Evolutionary conservation across 306 rosid species (phyloP), one percentile per base, ranked within the genome.

Genomic region (Medicago arabica): DNA sequence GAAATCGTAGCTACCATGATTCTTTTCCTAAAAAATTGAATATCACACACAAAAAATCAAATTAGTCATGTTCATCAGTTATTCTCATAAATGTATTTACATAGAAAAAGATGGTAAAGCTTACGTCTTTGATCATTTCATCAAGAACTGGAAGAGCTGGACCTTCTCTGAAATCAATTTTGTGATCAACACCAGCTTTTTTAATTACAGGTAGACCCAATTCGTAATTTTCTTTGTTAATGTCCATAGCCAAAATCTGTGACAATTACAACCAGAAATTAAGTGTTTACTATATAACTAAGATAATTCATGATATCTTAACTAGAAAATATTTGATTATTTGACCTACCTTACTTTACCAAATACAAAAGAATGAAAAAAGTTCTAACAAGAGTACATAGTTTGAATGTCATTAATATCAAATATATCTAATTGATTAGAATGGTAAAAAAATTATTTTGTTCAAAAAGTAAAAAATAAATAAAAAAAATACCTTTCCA

Each of bases 111-210:
- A 19, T 12, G 0, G 9, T 51, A 51, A 61, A 34, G 16, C 80
- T 85, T 88, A 93, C 98, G 1, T 93, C 94, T 82, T 84, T 75
- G 3, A 91, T 21, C 85, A 93, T 53, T 28, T 75, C 80, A 44
- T 93, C 98, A n/a, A 93, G 97, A 58, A 83, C 86, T 0, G 97
- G 98, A 53, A 93, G 97, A 65, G 98, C 98, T 54, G 98, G 97
- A 62, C 98, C 98, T 82, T 93, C 98, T 72, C 85, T 91, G 88
- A 93, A 93, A 7, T 89, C 93, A 58, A 93, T 93, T 86, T 93
- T 93, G 86, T 93, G 97, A 58, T 86, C 93, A 60, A 91, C 89
- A 3, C 97, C 97, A 9, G 97, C 98, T 60, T 89, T 93, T 65
- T 89, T 69, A 11, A 93, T 93, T 5, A 88, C 82, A 0, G 97